A percentile compares a stretch with the other conserved stretches of the same genome.
These are phyloP conservation scores for Salinomyces thailandicus DNA, from an alignment of 2,329 filamentous ascomycete genomes.

Conservation along the genomic window DNA sequence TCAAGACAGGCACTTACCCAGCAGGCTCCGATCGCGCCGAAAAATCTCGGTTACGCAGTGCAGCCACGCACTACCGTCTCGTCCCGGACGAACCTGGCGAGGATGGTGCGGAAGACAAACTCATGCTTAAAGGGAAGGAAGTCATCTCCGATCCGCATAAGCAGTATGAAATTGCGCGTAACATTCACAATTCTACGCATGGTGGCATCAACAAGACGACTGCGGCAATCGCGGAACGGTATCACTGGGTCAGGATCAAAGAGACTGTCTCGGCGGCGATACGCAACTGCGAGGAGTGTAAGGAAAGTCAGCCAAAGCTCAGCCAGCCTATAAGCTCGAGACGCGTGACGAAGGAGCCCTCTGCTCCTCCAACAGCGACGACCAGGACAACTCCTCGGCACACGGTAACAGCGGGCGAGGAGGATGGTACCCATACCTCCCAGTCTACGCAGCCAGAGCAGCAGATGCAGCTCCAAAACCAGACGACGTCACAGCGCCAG, in stretches of 20 bases:
- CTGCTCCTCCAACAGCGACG: neutral
- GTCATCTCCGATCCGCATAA: constrained; percentile 81
- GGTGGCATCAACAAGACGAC: constrained; percentile 98
- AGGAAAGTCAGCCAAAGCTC: constrained; percentile 49
- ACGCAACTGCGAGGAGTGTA: constrained; percentile 81
- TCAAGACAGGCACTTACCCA: constrained; percentile 89
- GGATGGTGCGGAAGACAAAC: constrained; percentile 53
- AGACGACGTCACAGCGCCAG: no score
- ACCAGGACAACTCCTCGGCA: neutral
- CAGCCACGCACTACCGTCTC: constrained; percentile 90
- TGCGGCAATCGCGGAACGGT: constrained; percentile 82
- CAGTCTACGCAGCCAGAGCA: no score
- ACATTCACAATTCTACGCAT: constrained; percentile 64
- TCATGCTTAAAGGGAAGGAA: constrained; percentile 97
- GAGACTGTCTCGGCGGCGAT: constrained; percentile 94
- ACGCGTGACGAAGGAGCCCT: neutral
- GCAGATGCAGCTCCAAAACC: no score
- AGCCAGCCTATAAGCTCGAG: constrained; percentile 2
- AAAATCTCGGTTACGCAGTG: constrained; percentile 86
- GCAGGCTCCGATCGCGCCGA: constrained; percentile 87
- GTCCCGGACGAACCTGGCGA: constrained; percentile 35
- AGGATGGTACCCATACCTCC: neutral
- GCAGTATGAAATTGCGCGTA: constrained; percentile 81
- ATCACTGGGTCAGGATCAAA: constrained; percentile 97
- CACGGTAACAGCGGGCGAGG: neutral